Base-by-base conservation (phyloP, 2,329 filamentous ascomycete genomes). In the Monosporascus cannonballus region DNA sequence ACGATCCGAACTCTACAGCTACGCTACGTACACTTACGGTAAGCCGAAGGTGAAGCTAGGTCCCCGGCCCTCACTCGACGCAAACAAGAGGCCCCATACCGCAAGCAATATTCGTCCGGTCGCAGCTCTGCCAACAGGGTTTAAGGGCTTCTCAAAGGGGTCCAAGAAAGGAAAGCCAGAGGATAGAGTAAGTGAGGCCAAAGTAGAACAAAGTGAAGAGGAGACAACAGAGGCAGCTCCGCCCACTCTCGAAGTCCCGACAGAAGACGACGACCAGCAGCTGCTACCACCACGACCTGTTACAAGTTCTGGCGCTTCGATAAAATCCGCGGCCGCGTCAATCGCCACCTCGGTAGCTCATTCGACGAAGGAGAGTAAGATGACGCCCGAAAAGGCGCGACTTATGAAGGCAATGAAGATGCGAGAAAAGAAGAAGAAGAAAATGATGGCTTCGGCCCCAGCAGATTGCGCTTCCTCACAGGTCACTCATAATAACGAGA, bases 361-460 rank as follows among this genome's bases (percentile, higher is more conserved):
- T 36, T 48, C 64, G 49, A 57, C 65, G 64, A 64, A 75, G 62
- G 66, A 75, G 59, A 66, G 72, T 69, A 62, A 76, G 68, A 87
- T 95, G 63, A 90, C 90, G 1, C 89, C 90, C 1, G 94, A 99
- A 69, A 97, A 95, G 73, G 84, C 89, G 55, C 81, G 94, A 51
- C 76, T 99, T 57, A 92, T 96, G 89, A 96, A 95, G 73, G 94
- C 94, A 7, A 80, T 96, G 73, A 89, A 96, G 69, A 71, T 96
- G 60, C 82, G 93, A 50, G 94, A 95, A 70, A 90, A 88, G 71
- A 91, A 90, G 69, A 91, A 90, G 69, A 84, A 74, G 67, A 74
- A 72, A 70, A 68, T 68, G 64, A 69, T n/a, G 1, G 60, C 53
- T 57, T 64, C 66, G n/a, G 39, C 64, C 15, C 51, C 62, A 6